Percentiles rank a stretch among this genome's conserved stretches.
Conservation (phyloP, 768 basidiomycete species). For the Ramaria rubella region DNA sequence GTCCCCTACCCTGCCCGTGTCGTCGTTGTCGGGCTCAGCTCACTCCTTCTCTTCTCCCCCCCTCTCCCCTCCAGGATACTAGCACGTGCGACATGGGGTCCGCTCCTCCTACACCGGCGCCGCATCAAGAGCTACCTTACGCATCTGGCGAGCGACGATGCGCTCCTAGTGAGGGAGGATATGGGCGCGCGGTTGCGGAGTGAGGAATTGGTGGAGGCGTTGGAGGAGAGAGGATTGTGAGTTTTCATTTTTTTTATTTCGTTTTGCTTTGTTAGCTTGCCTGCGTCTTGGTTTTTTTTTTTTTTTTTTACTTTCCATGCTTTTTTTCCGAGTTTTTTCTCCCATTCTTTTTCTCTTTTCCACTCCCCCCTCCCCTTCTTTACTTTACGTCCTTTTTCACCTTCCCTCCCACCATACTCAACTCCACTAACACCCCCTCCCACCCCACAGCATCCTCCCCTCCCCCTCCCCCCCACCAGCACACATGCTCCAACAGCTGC, state of each 20-base stretch:
- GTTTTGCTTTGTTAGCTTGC: not conserved
- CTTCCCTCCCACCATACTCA: conserved; percentile 12
- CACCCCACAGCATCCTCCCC: too few relatives aligned
- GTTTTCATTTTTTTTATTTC: too few relatives aligned
- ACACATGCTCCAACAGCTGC: conserved; percentile 43
- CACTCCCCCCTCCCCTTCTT: too few relatives aligned
- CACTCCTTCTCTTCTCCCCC: conserved; percentile 19
- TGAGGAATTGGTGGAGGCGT: conserved; percentile 54
- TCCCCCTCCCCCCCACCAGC: too few relatives aligned
- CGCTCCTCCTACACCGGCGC: conserved; percentile 25
- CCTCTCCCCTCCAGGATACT: conserved; percentile 32
- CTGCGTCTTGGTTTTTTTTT: not conserved
- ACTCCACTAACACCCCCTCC: conserved; percentile 31
- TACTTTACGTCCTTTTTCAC: not conserved
- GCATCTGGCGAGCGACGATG: conserved; percentile 53
- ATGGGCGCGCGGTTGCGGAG: conserved; percentile 38
- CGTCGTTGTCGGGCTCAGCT: not conserved
- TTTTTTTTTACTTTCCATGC: not conserved
- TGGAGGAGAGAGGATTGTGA: conserved; percentile 75
- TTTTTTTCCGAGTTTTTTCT: conserved; percentile 16
- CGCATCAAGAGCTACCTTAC: conserved; percentile 34
- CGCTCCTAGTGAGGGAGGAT: conserved; percentile 47
- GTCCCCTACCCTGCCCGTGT: not conserved
- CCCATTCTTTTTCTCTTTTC: too few relatives aligned
- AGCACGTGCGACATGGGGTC: conserved; percentile 34